Evolutionary conservation across 1,284 basidiomycete species (phyloP), one percentile per base, ranked within the genome.

Genomic region (Hypsizygus ulmarius): DNA sequence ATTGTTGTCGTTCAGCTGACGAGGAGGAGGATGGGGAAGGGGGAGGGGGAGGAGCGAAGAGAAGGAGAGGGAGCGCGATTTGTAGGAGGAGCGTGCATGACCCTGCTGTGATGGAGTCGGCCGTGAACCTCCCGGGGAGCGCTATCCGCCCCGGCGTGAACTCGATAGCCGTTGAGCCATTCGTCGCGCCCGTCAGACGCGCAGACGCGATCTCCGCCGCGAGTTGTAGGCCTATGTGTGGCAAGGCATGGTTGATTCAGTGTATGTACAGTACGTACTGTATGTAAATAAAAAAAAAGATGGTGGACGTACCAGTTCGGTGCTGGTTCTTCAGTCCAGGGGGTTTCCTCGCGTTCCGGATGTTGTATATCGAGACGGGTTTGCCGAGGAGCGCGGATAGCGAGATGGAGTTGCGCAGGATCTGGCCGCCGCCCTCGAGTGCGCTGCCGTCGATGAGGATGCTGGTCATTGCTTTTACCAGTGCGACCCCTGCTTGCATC

Each of bases 291-390:
- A 18, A 19, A 38, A 15, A 16, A 36, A 19, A n/a, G 45, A 7
- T 16, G 18, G 4, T 14, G 18, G 12, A 64, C 70, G 30, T 49
- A 82, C 85, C 85, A 57, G 82, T 76, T 34, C 76, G 75, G 61
- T 88, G 86, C 56, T 89, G 86, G 42, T 75, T 77, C 59, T 77
- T 84, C 30, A 89, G 67, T 0, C 86, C 87, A 14, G 83, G 79
- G 11, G 74, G 75, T 36, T 53, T 69, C 44, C 86, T 71, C 25
- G 71, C 71, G 33, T 65, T 66, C 28, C 87, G 77, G 19, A 88
- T 79, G 15, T 84, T 82, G 27, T 74, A 61, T 45, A 89, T 79
- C 0, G 68, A 66, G 14, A 88, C 67, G 1, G 81, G 78, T 50
- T 74, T 80, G 12, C 65, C 65, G 16, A 86, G 69, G 12, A 89